Evolutionary conservation across 331 rosid genomes (phyloP), one percentile per base, ranked within the genome.

Genomic region (Prunus yedoensis): DNA sequence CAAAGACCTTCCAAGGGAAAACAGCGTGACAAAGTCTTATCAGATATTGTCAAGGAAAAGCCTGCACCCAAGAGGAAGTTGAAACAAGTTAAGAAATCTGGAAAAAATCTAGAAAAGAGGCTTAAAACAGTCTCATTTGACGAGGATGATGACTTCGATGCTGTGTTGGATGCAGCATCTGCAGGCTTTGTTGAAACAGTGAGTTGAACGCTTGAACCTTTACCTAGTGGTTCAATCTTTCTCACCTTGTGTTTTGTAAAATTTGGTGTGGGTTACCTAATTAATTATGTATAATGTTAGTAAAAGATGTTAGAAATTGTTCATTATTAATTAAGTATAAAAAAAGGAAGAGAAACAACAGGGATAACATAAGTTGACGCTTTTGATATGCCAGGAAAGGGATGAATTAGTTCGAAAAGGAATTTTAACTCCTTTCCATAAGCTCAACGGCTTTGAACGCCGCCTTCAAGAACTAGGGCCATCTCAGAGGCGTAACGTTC

Each of bases 101-200:
- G 53, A 3, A 84, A 86, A 73, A 64, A 66, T 23, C 56, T 59
- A 7, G 83, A 77, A 23, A 92, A 94, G 84, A 82, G 85, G 73
- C 68, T 30, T 67, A 95, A 85, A 77, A 82, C 83, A 1, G 96
- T 95, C 69, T 89, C 94, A 2, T 90, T 86, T 80, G 90, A 87
- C 16, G 97, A 92, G 21, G 99, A 95, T 83, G 81, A 47, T 73
- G 96, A 88, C 78, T 90, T 92, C 76, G 97, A 95, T 72, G 92
- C 97, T 71, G 88, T 80, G 80, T 81, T 90, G 86, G 99, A 95
- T 88, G 97, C 97, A 35, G 97, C 97, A 71, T 88, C 99, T 38
- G 83, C 90, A 4, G 97, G 99, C 68, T 89, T 94, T 84, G 89
- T 94, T 62, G 99, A 94, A 89, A 94, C 97, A 4, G 99, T 92